phyloP scores from a whole-genome alignment of 1,139 yeast genomes.

The Kluyveromyces sp. region DNA sequence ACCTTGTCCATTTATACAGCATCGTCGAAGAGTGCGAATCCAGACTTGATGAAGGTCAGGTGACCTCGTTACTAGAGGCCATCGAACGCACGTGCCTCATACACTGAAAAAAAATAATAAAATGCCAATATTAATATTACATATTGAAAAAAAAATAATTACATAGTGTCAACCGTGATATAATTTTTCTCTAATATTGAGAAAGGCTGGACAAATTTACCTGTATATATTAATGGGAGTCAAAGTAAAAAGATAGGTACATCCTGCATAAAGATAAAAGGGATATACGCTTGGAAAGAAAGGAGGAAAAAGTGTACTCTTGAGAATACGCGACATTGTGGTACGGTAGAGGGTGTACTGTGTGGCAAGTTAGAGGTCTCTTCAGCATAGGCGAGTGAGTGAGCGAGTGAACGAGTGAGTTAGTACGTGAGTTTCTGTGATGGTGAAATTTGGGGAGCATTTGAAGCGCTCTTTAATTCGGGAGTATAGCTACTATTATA shows the following conservation, averaged over 20 bases:
- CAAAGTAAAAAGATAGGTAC: neutral
- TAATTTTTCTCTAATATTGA: neutral
- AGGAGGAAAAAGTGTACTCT: neutral
- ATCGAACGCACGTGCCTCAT: conserved; percentile 3
- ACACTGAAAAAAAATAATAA: neutral
- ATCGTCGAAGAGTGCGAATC: conserved; percentile 89
- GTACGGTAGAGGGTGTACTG: neutral
- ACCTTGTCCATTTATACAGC: conserved; percentile 70
- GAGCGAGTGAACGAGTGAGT: conserved; percentile 1
- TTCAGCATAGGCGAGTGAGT: neutral
- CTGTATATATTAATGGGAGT: too few species aligned
- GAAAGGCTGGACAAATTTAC: too few species aligned
- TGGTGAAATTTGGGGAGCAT: conserved; percentile 61
- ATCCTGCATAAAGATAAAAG: neutral
- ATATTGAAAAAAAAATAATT: neutral
- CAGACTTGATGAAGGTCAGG: conserved; percentile 58
- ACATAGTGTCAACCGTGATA: neutral
- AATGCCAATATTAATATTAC: neutral
- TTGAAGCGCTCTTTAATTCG: conserved; percentile 64
- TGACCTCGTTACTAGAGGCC: conserved; percentile 44
- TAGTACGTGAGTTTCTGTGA: neutral
- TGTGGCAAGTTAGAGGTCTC: neutral
- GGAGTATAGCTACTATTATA: conserved; percentile 84
- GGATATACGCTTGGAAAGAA: neutral
- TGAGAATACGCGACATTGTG: neutral